Evolutionary conservation across 2,329 filamentous ascomycete genomes (phyloP).

Genomic region (Cladosporium sphaerospermum): DNA sequence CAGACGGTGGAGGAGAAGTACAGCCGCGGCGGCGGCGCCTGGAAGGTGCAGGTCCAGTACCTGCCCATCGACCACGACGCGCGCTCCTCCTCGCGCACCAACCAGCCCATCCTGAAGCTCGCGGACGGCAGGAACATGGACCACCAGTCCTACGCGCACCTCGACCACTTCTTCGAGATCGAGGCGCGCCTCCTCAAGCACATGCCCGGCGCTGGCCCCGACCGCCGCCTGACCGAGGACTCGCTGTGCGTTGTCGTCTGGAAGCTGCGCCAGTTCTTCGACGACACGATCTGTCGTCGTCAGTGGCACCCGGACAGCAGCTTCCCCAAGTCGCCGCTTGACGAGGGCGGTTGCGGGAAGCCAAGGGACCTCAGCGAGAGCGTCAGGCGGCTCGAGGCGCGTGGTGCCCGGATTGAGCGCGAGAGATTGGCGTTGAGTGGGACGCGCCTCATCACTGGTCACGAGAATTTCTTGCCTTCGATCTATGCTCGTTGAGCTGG

Average conservation of each 20-base stretch:
- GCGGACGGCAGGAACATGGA: neutral
- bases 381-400: no score
- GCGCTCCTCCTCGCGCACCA: neutral
- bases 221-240: neutral
- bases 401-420: no score
- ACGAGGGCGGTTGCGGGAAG: neutral
- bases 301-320: neutral
- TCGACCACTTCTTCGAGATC: constrained; percentile 15
- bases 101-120: constrained; percentile 1
- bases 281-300: neutral
- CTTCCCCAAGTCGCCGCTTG: neutral
- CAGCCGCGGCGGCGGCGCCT: neutral
- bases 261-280: neutral
- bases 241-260: neutral
- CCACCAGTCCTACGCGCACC: constrained; percentile 12
- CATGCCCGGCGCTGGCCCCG: no score
- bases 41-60: neutral
- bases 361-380: no score
- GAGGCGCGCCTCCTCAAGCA: neutral
- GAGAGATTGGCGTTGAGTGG: no score
- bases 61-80: neutral
- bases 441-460: no score
- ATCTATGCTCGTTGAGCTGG: no score
- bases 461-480: no score
- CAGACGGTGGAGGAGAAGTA: constrained; percentile 7